A percentile compares a stretch with the other conserved stretches of the same genome.
These are phyloP conservation scores for Trichophyton benhamiae DNA, from an alignment of 2,329 filamentous ascomycete genomes.

Conservation along the genomic window DNA sequence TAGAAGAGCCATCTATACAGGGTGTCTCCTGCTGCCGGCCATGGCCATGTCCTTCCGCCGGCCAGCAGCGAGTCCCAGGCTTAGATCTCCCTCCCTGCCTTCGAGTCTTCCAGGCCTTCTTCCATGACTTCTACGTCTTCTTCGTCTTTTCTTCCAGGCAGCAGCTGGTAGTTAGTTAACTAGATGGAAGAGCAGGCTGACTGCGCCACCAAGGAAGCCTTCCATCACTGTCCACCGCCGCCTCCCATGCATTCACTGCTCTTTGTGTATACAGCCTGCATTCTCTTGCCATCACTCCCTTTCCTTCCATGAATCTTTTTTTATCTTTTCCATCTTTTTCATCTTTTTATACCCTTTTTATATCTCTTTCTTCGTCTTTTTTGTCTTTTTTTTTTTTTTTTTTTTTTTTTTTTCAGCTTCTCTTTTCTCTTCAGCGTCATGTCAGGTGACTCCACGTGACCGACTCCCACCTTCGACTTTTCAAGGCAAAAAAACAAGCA, in stretches of 20 bases:
- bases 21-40: too few species aligned
- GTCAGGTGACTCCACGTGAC: constrained; percentile 4
- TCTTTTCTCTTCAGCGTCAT: background rate
- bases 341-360: background rate
- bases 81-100: too few species aligned
- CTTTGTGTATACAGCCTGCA: background rate
- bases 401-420: background rate
- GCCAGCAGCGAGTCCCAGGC: too few species aligned
- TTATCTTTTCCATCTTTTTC: background rate
- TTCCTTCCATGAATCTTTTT: background rate
- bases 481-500: background rate
- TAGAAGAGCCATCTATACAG: too few species aligned
- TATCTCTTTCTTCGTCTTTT: background rate
- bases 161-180: background rate
- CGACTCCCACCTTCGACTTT: constrained; percentile 5
- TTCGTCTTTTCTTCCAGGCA: background rate
- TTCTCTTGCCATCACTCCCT: background rate
- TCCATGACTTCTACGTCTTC: too few species aligned
- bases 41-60: too few species aligned
- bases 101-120: too few species aligned
- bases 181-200: background rate
- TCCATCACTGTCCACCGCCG: background rate
- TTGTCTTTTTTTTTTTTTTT: background rate
- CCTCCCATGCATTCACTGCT: background rate
- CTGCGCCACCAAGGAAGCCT: background rate